Base-by-base conservation (phyloP, 305 asterid genomes). In the Caryopteris hybrid region DNA sequence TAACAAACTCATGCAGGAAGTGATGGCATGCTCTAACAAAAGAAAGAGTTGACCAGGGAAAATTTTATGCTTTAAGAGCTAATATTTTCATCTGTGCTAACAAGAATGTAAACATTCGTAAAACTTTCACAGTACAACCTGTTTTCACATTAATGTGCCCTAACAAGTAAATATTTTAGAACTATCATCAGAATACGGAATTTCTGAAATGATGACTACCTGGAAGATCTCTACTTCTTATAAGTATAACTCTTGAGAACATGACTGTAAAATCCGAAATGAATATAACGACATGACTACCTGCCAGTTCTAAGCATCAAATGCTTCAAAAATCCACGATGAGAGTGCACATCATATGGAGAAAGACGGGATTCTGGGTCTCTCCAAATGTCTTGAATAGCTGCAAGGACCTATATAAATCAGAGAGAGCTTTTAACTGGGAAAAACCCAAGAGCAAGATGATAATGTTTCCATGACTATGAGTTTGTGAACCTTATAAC, bases 281-380 rank as follows among this genome's bases (percentile, higher is more conserved):
- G 14, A 47, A 56, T 18, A 12, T 48, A 34, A 69, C 53, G 66
- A 56, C 60, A 46, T 27, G 51, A 66, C 47, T 82, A 94, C 99
- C 99, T 91, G 81, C 99, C 99, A 63, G 80, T 77, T 86, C 97
- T 84, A 68, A 94, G 88, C 92, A 94, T 85, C 71, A 94, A 84
- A 81, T 94, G 97, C 91, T 91, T 94, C 81, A 94, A 77, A 79
- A 89, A 89, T 41, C 97, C 97, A 60, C 59, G 75, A 82, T 94
- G 99, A 21, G 96, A 87, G 79, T 78, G 90, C 79, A 78, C 95
- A 76, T 91, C 79, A 75, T 91, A 91, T 3, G 99, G 96, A 47
- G 95, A 78, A 50, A 94, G 92, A 59, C 83, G 75, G 12, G 74
- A 77, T 72, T 80, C 73, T 53, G 87, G 88, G 73, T 91, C 85